These are phyloP conservation scores for Cucurbita ficifolia DNA, from an alignment of 306 rosid genomes.

Conservation along the genomic window DNA sequence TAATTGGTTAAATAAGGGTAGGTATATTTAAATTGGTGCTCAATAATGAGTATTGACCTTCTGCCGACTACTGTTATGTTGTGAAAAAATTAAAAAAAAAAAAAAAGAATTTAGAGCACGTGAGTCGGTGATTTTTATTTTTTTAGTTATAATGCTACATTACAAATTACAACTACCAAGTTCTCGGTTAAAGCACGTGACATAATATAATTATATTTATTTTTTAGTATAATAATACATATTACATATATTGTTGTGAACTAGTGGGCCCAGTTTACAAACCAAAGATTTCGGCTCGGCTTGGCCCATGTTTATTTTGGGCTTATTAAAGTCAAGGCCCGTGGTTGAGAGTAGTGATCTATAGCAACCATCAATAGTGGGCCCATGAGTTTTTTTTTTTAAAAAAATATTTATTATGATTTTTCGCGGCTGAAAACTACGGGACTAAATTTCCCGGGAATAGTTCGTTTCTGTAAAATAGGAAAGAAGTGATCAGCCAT, in stretches of 20 bases:
- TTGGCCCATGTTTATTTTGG: not conserved
- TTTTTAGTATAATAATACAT: not conserved
- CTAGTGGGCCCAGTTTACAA: not conserved
- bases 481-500: not conserved
- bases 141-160: not conserved
- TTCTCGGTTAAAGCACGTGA: not conserved
- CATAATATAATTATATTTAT: not conserved
- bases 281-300: not conserved
- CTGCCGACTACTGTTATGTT: not conserved
- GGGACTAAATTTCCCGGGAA: constrained; percentile 1
- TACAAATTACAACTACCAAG: not conserved
- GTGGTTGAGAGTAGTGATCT: not conserved
- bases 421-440: too few relatives aligned
- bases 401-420: too few relatives aligned
- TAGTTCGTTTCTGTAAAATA: not conserved
- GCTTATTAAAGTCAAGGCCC: not conserved
- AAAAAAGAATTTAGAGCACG: not conserved
- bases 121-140: constrained; percentile 6
- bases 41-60: not conserved
- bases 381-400: too few relatives aligned
- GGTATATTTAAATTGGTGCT: not conserved
- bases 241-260: too few relatives aligned
- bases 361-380: too few relatives aligned
- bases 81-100: not conserved
- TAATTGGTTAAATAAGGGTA: not conserved